Base-by-base conservation (phyloP, 495 filamentous ascomycete species). In the Podospora didyma region DNA sequence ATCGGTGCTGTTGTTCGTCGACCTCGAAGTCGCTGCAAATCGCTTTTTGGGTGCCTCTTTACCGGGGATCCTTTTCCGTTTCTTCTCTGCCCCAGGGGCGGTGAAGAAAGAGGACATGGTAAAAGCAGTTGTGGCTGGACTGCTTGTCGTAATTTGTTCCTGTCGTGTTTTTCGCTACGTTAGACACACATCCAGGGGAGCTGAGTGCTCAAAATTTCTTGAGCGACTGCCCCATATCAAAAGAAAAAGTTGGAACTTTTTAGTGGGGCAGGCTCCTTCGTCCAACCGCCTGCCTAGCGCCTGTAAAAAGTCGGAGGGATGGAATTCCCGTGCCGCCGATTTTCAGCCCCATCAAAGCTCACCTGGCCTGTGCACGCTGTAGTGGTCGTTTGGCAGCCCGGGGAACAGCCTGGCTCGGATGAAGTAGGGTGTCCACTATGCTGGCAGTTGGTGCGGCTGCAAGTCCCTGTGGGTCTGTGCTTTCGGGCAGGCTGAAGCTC, bases 101-200 rank as follows among this genome's bases (percentile, higher is more conserved):
- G 90, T 90, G 68, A 96, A 96, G 73, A 95, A 96, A 17, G 89
- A 93, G 50, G 89, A 89, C 88, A 93, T 91, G 28, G 53, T 64
- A 42, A 42, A 42, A 51, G 58, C 58, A 47, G 45, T 64, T 61
- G 61, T 21, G 28, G 54, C 52, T 54, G 49, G 22, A 53, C 49
- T 56, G 53, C 49, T 57, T 35, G 22, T 37, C 54, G 59, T 50
- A 41, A 52, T 58, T 14, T 28, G 14, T 34, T 47, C 41, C 48
- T 17, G 45, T 20, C 21, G 42, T 21, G 5, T 46, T 22, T 35
- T 42, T 45, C 11, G 10, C 12, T 42, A 5, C 14, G 39, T 16
- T 42, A 17, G 4, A 7, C 39, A 7, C 39, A 42, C 39, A 42
- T 7, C 39, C 3, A 42, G 39, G 39, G 14, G n/a, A 42, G 39